These are phyloP conservation scores for Colletotrichum navitas DNA, from an alignment of 2,329 filamentous ascomycete genomes.

Conservation along the genomic window DNA sequence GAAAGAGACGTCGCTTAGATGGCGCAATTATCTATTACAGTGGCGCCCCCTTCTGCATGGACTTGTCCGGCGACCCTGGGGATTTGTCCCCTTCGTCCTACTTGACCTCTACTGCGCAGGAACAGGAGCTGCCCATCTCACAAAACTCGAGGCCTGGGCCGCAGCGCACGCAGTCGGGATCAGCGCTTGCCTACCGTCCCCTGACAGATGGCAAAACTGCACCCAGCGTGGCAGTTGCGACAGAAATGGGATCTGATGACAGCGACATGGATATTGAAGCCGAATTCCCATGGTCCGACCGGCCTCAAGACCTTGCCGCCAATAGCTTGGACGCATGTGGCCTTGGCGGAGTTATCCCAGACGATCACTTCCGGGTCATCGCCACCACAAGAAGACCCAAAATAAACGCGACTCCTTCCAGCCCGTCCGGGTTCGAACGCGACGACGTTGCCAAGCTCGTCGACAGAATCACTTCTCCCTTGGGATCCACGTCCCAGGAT, in stretches of 20 bases:
- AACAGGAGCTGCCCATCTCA: constrained; percentile 48
- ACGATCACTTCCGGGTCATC: constrained; percentile 73
- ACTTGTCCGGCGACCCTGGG: constrained; percentile 77
- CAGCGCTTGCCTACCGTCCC: constrained; percentile 62
- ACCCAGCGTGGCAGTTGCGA: not conserved
- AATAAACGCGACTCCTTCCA: constrained; percentile 37
- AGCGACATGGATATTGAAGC: constrained; percentile 54
- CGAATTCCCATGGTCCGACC: constrained; percentile 61
- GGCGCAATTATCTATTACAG: constrained; percentile 89
- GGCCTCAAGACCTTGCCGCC: constrained; percentile 54
- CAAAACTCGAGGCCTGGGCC: constrained; percentile 39
- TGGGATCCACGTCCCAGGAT: constrained; percentile 53
- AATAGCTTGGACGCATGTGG: constrained; percentile 68
- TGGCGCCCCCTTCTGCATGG: constrained; percentile 83
- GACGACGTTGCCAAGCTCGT: constrained; percentile 57
- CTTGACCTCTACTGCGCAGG: constrained; percentile 60
- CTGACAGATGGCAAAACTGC: constrained; percentile 57
- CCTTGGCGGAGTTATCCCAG: constrained; percentile 69
- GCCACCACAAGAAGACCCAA: constrained; percentile 64
- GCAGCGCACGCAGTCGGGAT: constrained; percentile 64
- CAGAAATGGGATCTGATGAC: constrained; percentile 50
- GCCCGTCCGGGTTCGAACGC: constrained; percentile 13
- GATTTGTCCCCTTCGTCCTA: constrained; percentile 62
- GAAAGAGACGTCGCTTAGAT: constrained; percentile 69
- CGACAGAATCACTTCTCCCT: constrained; percentile 56